phyloP scores from a whole-genome alignment of 2,329 filamentous ascomycete genomes.

The Aureobasidium zeae region DNA sequence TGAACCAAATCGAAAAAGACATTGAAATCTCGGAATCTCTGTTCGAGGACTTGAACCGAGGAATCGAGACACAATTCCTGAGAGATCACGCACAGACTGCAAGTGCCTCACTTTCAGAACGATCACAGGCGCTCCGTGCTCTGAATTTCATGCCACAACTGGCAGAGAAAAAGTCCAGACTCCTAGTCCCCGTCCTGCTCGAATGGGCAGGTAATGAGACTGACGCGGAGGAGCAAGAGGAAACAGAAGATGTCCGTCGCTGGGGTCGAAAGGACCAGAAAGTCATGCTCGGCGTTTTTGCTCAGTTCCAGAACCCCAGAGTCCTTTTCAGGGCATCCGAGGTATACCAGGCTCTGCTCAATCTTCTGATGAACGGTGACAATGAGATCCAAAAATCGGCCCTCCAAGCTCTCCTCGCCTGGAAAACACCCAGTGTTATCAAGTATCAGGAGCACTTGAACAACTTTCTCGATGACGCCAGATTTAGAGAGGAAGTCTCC shows the following conservation, averaged over 20 bases:
- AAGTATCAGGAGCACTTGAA: slow-evolving; percentile 78
- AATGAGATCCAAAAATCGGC: slow-evolving; percentile 78
- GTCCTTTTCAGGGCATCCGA: slow-evolving; percentile 69
- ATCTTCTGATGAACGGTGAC: slow-evolving; percentile 77
- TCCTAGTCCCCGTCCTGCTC: slow-evolving; percentile 76
- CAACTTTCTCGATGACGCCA: slow-evolving; percentile 78
- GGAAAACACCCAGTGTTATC: slow-evolving; percentile 70
- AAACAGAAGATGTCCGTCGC: slow-evolving; percentile 17
- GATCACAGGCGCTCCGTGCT: slow-evolving; percentile 71
- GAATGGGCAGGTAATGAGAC: slow-evolving; percentile 52
- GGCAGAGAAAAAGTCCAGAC: slow-evolving; percentile 77
- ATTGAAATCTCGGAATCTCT: slow-evolving; percentile 9
- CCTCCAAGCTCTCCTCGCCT: slow-evolving; percentile 75
- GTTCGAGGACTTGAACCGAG: slow-evolving; percentile 40
- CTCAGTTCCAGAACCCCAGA: slow-evolving; percentile 76
- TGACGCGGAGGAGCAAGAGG: slow-evolving; percentile 9
- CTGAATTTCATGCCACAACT: slow-evolving; percentile 63
- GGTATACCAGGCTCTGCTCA: slow-evolving; percentile 66
- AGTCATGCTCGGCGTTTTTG: slow-evolving; percentile 68
- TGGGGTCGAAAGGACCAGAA: slow-evolving; percentile 79
- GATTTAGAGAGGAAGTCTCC: slow-evolving; percentile 89
- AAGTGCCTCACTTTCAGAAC: slow-evolving; percentile 47
- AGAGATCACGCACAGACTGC: slow-evolving; percentile 50
- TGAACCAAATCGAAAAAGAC: slow-evolving; percentile 43
- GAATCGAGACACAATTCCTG: slow-evolving; percentile 56